Percentiles rank a stretch among this genome's conserved stretches.
phyloP scores from a whole-genome alignment of 345 rosid species.

The Aurinia saxatilis region DNA sequence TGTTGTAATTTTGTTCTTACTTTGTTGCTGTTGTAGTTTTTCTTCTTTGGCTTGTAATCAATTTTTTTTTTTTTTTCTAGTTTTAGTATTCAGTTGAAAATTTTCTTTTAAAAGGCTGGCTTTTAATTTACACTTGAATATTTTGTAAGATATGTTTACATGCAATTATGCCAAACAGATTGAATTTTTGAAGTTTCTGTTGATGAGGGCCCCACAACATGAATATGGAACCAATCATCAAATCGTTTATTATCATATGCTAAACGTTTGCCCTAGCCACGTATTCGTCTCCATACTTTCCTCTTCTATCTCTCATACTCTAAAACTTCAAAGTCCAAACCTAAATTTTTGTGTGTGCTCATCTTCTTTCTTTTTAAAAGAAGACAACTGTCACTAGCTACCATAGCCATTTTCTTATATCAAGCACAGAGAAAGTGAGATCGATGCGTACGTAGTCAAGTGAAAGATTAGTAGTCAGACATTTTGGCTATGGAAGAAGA shows the following conservation, averaged over 20 bases:
- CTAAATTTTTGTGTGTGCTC: background rate
- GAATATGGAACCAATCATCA: slow-evolving; percentile 16
- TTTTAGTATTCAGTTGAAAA: too few species aligned
- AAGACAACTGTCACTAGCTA: background rate
- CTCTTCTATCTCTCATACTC: slow-evolving; percentile 9
- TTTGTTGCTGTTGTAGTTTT: too few species aligned
- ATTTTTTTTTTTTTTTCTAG: too few species aligned
- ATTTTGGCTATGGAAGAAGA: slow-evolving; percentile 20
- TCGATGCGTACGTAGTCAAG: background rate
- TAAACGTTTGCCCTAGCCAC: slow-evolving; percentile 37
- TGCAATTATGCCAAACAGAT: too few species aligned
- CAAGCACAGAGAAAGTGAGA: background rate
- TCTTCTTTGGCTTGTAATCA: too few species aligned
- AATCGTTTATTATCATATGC: slow-evolving; percentile 8
- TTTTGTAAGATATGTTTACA: too few species aligned
- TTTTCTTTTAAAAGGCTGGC: too few species aligned
- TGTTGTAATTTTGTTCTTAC: too few species aligned
- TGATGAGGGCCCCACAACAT: slow-evolving; percentile 19
- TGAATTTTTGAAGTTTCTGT: background rate
- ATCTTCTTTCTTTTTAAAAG: too few species aligned
- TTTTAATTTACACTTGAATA: too few species aligned
- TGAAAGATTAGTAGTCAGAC: background rate
- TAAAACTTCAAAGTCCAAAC: background rate
- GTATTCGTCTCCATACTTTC: slow-evolving; percentile 22
- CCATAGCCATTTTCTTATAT: background rate